Evolutionary conservation across 257 asterid genomes (phyloP), one percentile per base, ranked within the genome.

Genomic region (Vinca minor): DNA sequence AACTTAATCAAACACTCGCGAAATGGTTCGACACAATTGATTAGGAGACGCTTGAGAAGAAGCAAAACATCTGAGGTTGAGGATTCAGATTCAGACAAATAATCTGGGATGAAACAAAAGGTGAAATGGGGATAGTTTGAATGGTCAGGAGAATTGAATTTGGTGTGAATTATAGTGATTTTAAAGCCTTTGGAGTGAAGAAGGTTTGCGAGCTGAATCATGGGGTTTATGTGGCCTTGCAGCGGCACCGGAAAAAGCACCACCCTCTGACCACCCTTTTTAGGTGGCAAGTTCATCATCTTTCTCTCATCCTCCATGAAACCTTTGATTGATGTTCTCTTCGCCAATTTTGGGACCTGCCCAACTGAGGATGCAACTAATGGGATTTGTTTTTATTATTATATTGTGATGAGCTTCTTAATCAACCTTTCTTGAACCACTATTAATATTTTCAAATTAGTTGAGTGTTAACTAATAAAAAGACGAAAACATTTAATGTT

Each of bases 141-240:
- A 9, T 20, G 38, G 48, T 69, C 69, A 0, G 63, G 62, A 18
- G 67, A 63, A 63, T 69, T 74, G 65, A 74, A 70, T 65, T 48
- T 23, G n/a, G 73, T 62, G 25, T 70, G 79, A 7, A 75, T 56
- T 6, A 75, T 66, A 1, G 54, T 61, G 13, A 75, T 66, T 0
- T 28, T 25, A 26, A 75, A 70, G 21, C 70, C 73, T 21, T 47
- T 32, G 31, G 34, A 21, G 38, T 66, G 59, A 32, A 75, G 79
- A 14, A 70, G 42, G 11, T 62, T 47, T 31, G 76, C 79, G 13
- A 70, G 67, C 17, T 74, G 76, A 74, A 74, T 64, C 73, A 74
- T 70, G n/a, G 75, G 73, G 21, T 55, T 70, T 65, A 66, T 26
- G 71, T 74, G 79, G 39, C 79, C 76, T 50, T 70, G 73, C 17